Conservation (phyloP, 1,284 basidiomycete genomes). For the Mycena sp. region DNA sequence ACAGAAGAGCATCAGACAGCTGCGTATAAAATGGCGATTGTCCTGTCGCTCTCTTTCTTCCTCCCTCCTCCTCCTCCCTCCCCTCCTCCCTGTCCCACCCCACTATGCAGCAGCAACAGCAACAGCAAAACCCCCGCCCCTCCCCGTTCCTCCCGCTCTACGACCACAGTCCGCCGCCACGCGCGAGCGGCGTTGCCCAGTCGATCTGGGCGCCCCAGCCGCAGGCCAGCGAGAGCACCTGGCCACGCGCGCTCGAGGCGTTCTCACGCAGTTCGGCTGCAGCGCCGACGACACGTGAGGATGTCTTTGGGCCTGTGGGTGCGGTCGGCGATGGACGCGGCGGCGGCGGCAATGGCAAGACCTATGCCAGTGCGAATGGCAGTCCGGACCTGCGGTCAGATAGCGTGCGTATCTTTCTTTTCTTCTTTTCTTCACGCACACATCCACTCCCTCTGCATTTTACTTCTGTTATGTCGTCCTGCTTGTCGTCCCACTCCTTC, state of each 20-base stretch:
- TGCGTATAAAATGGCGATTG: no score
- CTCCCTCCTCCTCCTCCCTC: no score
- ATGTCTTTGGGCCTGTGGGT: slow-evolving; percentile 75
- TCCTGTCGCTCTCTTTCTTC: no score
- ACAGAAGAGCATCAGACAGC: no score
- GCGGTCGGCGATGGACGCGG: slow-evolving; percentile 78
- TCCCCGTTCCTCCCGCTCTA: slow-evolving; percentile 43
- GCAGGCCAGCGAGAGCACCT: slow-evolving; percentile 68
- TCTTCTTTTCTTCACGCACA: slow-evolving; percentile 36
- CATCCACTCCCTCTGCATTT: no score
- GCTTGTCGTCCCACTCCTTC: no score
- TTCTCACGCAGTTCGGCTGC: no score
- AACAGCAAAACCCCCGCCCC: slow-evolving; percentile 31
- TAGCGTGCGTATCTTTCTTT: slow-evolving; percentile 50
- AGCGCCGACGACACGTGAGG: slow-evolving; percentile 56
- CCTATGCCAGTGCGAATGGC: background rate
- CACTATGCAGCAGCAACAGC: background rate
- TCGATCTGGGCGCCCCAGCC: slow-evolving; percentile 85
- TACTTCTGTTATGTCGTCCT: slow-evolving; percentile 32
- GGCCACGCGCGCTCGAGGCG: slow-evolving; percentile 70
- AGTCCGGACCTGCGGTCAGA: slow-evolving; percentile 22
- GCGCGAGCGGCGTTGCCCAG: background rate
- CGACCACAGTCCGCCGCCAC: slow-evolving; percentile 36
- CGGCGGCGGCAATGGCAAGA: background rate
- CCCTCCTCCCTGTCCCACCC: no score